A percentile compares a stretch with the other conserved stretches of the same genome.
phyloP scores from a whole-genome alignment of 306 rosid species.

The Corylus americana region DNA sequence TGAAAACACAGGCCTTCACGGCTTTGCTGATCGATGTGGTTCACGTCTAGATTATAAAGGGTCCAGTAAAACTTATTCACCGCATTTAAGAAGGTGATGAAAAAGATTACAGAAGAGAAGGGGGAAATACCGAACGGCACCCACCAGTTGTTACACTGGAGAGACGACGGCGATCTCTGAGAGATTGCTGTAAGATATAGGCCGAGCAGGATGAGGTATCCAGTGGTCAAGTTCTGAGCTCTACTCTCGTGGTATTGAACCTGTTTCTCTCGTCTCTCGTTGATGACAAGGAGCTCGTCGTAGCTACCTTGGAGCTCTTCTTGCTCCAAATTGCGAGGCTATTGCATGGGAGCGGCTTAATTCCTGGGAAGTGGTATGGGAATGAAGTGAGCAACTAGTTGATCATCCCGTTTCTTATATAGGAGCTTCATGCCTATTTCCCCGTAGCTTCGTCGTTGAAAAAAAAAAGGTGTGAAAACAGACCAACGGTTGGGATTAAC shows the following conservation, averaged over 20 bases:
- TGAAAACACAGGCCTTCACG: no score
- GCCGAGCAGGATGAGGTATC: not conserved
- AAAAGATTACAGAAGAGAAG: not conserved
- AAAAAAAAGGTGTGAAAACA: no score
- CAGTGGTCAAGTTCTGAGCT: constrained; percentile 8
- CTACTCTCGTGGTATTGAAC: not conserved
- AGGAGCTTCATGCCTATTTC: no score
- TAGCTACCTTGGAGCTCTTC: not conserved
- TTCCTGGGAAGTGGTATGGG: no score
- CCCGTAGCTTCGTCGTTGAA: no score
- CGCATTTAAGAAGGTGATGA: not conserved
- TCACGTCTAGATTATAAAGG: constrained; percentile 8
- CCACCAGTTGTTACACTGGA: not conserved
- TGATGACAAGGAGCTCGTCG: not conserved
- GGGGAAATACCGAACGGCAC: not conserved
- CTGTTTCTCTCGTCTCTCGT: constrained; percentile 1
- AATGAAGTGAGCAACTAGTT: no score
- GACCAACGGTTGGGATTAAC: no score
- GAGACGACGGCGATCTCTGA: not conserved
- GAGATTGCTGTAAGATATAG: not conserved
- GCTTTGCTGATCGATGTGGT: not conserved
- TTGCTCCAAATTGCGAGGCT: no score
- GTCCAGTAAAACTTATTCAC: constrained; percentile 7
- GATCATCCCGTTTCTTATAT: no score
- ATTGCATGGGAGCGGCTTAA: no score